phyloP scores from a whole-genome alignment of 2,329 filamentous ascomycete species.

The Escovopsis sp. region DNA sequence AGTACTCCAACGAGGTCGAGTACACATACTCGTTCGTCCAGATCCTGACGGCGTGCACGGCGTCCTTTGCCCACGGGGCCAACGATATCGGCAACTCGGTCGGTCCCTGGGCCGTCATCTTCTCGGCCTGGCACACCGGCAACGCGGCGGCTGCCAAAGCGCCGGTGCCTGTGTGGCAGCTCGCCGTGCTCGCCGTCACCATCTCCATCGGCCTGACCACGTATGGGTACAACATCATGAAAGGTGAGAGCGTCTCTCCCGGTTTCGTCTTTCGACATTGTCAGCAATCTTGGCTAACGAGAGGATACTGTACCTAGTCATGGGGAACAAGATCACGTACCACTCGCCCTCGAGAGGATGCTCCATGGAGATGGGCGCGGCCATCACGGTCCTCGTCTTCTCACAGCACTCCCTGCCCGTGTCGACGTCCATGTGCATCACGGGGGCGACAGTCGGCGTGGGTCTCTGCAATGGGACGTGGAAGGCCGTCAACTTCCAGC shows the following conservation, averaged over 20 bases:
- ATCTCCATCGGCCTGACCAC: slow-evolving; percentile 57
- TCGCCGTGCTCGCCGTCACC: slow-evolving; percentile 50
- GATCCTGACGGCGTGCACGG: slow-evolving; percentile 53
- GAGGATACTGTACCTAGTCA: slow-evolving; percentile 44
- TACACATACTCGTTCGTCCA: slow-evolving; percentile 55
- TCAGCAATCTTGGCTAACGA: background rate
- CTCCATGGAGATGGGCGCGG: slow-evolving; percentile 70
- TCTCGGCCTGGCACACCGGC: slow-evolving; percentile 51
- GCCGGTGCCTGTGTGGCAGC: slow-evolving; percentile 59
- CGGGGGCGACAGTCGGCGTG: slow-evolving; percentile 63
- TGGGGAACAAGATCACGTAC: slow-evolving; percentile 71
- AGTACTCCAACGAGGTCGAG: slow-evolving; percentile 58
- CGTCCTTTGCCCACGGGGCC: slow-evolving; percentile 61
- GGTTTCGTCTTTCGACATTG: background rate
- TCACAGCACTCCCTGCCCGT: slow-evolving; percentile 63
- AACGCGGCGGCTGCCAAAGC: slow-evolving; percentile 46
- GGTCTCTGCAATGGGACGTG: slow-evolving; percentile 60
- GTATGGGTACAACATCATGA: slow-evolving; percentile 78
- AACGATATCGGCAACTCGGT: slow-evolving; percentile 64
- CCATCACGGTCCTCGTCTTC: slow-evolving; percentile 62
- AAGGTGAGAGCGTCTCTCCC: slow-evolving; percentile 34
- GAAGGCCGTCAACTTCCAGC: slow-evolving; percentile 63
- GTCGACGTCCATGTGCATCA: slow-evolving; percentile 69
- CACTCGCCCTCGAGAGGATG: slow-evolving; percentile 42
- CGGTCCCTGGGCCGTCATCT: slow-evolving; percentile 56